Percentiles rank a stretch among this genome's conserved stretches.
Conservation (phyloP, 805 yeast genomes). For the Candida tallmaniae region DNA sequence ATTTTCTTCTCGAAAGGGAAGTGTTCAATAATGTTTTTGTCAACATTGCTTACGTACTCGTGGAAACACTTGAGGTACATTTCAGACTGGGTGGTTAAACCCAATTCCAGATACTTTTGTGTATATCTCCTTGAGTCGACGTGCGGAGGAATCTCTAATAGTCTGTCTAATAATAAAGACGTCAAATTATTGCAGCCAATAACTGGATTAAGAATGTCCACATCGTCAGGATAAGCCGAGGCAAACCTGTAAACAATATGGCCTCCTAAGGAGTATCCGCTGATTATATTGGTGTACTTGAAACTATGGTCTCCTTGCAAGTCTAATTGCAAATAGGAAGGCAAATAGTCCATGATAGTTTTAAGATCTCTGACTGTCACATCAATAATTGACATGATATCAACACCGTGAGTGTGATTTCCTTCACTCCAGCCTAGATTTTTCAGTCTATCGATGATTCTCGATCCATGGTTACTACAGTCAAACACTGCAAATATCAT, state of each 20-base stretch:
- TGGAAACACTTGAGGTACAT: conserved; percentile 34
- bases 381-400: conserved; percentile 46
- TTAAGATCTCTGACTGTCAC: conserved; percentile 44
- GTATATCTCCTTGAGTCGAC: conserved; percentile 11
- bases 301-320: conserved; percentile 13
- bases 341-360: conserved; percentile 42
- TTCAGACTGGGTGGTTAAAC: conserved; percentile 19
- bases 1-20: conserved; percentile 27
- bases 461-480: conserved; percentile 51
- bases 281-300: conserved; percentile 32
- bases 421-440: conserved; percentile 46
- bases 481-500: conserved; percentile 50
- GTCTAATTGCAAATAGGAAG: conserved; percentile 34
- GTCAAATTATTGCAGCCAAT: conserved; percentile 48
- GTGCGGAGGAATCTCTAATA: conserved; percentile 16
- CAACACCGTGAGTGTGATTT: conserved; percentile 46
- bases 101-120: conserved; percentile 27
- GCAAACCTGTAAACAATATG: conserved; percentile 49
- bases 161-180: conserved; percentile 40
- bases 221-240: conserved; percentile 30
- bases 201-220: conserved; percentile 43
- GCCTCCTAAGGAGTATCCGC: conserved; percentile 56
- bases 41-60: conserved; percentile 22
- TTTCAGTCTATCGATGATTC: conserved; percentile 29
- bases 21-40: conserved; percentile 26